These are phyloP conservation scores for Cladobotryum mycophilum DNA, from an alignment of 2,329 filamentous ascomycete genomes.

Conservation along the genomic window DNA sequence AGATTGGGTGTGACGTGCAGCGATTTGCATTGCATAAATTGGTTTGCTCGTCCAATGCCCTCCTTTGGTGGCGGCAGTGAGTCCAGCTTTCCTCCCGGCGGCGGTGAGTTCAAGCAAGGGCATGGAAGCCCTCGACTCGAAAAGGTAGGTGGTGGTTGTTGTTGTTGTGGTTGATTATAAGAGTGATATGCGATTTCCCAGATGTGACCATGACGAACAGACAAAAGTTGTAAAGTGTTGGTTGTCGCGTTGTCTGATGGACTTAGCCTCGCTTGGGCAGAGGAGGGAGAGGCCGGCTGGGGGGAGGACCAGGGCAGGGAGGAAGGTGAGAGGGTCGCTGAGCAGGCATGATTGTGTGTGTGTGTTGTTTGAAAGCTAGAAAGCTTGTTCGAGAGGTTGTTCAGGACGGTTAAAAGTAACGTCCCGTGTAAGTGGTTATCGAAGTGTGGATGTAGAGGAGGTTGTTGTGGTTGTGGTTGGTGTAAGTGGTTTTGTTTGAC, in stretches of 20 bases:
- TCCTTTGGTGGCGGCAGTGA: background rate
- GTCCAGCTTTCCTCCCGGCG: background rate
- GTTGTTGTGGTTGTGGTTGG: no score
- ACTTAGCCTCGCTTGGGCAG: slow-evolving; percentile 54
- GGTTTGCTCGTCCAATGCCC: background rate
- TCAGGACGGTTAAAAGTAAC: slow-evolving; percentile 4
- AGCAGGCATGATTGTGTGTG: slow-evolving; percentile 41
- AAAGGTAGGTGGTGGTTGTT: background rate
- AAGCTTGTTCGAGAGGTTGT: slow-evolving; percentile 10
- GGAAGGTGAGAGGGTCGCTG: slow-evolving; percentile 60
- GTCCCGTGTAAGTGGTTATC: slow-evolving; percentile 8
- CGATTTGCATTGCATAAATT: slow-evolving; percentile 10
- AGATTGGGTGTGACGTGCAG: slow-evolving; percentile 10
- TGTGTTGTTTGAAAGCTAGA: slow-evolving; percentile 11
- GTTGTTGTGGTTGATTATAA: background rate
- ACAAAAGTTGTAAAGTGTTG: background rate
- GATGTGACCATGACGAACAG: background rate
- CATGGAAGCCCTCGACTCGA: background rate
- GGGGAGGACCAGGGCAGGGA: slow-evolving; percentile 61
- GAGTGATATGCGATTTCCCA: background rate
- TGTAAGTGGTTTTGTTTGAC: background rate
- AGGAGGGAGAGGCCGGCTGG: slow-evolving; percentile 58
- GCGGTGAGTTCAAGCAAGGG: background rate
- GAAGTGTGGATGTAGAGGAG: background rate
- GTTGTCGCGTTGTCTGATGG: background rate